Percentiles rank a stretch among this genome's conserved stretches.
These are phyloP conservation scores for Petunia secreta DNA, from an alignment of 257 asterid species.

Conservation along the genomic window DNA sequence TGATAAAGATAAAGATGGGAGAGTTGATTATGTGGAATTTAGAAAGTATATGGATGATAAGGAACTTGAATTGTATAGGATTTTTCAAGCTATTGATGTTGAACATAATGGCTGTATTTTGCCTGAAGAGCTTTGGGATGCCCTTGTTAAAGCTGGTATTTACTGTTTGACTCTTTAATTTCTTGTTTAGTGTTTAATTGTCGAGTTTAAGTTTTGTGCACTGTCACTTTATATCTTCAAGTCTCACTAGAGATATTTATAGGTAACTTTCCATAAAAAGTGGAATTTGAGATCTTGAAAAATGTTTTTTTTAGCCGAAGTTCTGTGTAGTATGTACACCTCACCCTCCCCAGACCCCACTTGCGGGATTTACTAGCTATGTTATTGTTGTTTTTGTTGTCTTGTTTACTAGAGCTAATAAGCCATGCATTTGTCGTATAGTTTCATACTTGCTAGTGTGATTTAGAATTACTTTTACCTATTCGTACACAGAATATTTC, in stretches of 20 bases:
- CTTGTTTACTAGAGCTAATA: background rate
- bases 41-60: constrained; percentile 97
- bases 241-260: too few species aligned
- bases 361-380: too few species aligned
- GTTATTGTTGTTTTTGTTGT: background rate
- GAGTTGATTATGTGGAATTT: constrained; percentile 93
- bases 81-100: constrained; percentile 95
- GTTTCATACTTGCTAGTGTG: background rate
- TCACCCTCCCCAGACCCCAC: too few species aligned
- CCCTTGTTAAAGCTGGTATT: constrained; percentile 81
- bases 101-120: constrained; percentile 93
- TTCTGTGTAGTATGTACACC: too few species aligned
- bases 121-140: constrained; percentile 99
- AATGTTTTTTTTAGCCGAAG: too few species aligned
- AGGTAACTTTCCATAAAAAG: too few species aligned
- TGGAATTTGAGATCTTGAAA: too few species aligned
- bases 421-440: too few species aligned
- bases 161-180: background rate
- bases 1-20: constrained; percentile 87
- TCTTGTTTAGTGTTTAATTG: background rate
- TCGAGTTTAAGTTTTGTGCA: too few species aligned
- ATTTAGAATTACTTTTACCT: background rate
- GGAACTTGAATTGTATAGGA: constrained; percentile 88
- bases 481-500: background rate
- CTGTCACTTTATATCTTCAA: too few species aligned